Percentiles rank a stretch among this genome's conserved stretches.
phyloP scores from a whole-genome alignment of 805 yeast species.

The Schwanniomyces yamadae region DNA sequence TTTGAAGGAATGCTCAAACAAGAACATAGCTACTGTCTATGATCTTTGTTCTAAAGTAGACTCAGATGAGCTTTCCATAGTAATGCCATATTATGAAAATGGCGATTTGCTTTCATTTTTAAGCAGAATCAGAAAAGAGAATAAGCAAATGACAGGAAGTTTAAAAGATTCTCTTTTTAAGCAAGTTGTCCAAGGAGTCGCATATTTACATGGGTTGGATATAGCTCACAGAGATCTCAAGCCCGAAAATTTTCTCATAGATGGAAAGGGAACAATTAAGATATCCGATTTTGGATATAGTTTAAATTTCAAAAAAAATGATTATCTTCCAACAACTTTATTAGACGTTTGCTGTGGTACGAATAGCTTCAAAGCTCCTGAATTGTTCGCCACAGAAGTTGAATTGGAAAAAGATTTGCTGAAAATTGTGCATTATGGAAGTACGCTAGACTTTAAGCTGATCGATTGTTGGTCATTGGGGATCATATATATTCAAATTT shows the following conservation, averaged over 20 bases:
- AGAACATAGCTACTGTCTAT: slow-evolving; percentile 26
- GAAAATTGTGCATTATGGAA: slow-evolving; percentile 3
- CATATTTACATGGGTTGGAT: slow-evolving; percentile 40
- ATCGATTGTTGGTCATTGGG: slow-evolving; percentile 56
- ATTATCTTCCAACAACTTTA: slow-evolving; percentile 15
- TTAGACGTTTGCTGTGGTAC: slow-evolving; percentile 36
- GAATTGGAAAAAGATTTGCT: slow-evolving; percentile 4
- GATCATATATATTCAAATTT: slow-evolving; percentile 46
- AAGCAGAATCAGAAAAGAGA: slow-evolving; percentile 36
- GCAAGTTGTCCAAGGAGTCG: slow-evolving; percentile 45
- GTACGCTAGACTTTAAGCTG: slow-evolving; percentile 27
- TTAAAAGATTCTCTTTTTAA: slow-evolving; percentile 48
- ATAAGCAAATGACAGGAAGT: slow-evolving; percentile 27
- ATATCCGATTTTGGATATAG: slow-evolving; percentile 55
- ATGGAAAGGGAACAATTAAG: slow-evolving; percentile 42
- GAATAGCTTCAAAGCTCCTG: slow-evolving; percentile 55
- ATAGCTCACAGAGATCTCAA: slow-evolving; percentile 54
- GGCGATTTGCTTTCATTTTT: slow-evolving; percentile 50
- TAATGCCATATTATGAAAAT: slow-evolving; percentile 42
- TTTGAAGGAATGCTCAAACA: slow-evolving; percentile 26
- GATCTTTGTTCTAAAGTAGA: slow-evolving; percentile 21
- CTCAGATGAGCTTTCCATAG: slow-evolving; percentile 28
- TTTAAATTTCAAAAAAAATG: slow-evolving; percentile 25
- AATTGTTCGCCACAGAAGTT: slow-evolving; percentile 26
- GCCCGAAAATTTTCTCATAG: slow-evolving; percentile 54